Evolutionary conservation across 2,329 filamentous ascomycete genomes (phyloP).

Genomic region (Trichoderma atrobrunneum): DNA sequence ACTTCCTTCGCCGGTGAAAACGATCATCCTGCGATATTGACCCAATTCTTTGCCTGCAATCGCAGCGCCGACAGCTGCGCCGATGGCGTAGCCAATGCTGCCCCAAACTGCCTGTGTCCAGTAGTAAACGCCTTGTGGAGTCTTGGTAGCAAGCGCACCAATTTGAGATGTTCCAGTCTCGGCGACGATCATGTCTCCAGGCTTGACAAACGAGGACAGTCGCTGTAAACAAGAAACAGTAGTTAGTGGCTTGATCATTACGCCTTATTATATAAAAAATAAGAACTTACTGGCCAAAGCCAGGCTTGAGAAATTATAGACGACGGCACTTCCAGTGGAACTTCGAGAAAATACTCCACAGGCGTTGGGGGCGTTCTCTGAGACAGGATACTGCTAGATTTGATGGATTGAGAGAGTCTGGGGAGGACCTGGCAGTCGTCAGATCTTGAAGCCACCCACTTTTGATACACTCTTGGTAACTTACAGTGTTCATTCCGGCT

Average conservation of each 20-base stretch:
- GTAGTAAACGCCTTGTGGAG: conserved; percentile 18
- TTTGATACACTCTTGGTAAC: not conserved
- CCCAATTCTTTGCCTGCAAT: conserved; percentile 25
- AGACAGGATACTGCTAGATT: not conserved
- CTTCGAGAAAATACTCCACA: not conserved
- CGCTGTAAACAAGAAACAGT: not conserved
- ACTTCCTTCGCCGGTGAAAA: conserved; percentile 28
- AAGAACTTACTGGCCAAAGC: not conserved
- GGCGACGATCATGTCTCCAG: conserved; percentile 23
- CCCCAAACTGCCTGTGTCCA: conserved; percentile 27
- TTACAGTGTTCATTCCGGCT: not conserved
- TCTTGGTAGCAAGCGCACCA: conserved; percentile 16
- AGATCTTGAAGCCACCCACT: not conserved
- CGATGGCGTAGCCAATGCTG: conserved; percentile 26
- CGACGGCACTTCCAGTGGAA: not conserved
- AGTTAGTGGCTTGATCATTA: not conserved
- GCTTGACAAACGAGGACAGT: conserved; percentile 12
- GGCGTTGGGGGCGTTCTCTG: not conserved
- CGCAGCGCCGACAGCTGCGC: conserved; percentile 22
- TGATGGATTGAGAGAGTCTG: not conserved
- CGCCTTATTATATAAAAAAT: not conserved
- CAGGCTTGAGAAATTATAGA: not conserved
- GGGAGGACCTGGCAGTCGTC: not conserved
- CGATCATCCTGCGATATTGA: conserved; percentile 19
- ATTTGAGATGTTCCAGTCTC: conserved; percentile 27